Conservation (phyloP, 108 stramenopile genomes). For the Cylindrotheca closterium region DNA sequence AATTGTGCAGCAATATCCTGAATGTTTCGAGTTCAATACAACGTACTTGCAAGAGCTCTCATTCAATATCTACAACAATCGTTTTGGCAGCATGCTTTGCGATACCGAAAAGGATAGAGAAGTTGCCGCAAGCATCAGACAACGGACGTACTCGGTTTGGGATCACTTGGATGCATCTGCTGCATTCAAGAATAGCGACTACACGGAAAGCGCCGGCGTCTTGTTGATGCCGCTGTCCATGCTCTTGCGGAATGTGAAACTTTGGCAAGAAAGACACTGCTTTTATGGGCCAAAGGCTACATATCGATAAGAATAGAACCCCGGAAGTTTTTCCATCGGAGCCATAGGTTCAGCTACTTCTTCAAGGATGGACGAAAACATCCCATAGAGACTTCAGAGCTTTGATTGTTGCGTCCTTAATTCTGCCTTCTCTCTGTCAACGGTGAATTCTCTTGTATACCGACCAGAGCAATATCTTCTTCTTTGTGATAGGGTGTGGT, state of each 20-base stretch:
- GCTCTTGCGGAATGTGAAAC: constrained; percentile 70
- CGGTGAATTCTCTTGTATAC: too few species aligned
- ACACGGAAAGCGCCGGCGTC: constrained; percentile 37
- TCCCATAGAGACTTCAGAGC: too few species aligned
- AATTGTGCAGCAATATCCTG: constrained; percentile 85
- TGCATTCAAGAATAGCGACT: constrained; percentile 12
- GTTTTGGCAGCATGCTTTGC: constrained; percentile 93
- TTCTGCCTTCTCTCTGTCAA: too few species aligned
- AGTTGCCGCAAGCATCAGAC: constrained; percentile 70
- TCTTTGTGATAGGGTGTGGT: too few species aligned
- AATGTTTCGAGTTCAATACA: constrained; percentile 85
- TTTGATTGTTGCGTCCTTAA: too few species aligned
- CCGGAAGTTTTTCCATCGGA: too few species aligned
- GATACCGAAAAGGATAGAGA: constrained; percentile 90
- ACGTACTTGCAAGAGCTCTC: constrained; percentile 71
- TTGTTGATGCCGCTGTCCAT: constrained; percentile 80
- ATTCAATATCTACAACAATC: constrained; percentile 89
- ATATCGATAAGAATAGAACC: constrained; percentile 1
- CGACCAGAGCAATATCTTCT: too few species aligned
- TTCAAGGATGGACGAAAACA: too few species aligned
- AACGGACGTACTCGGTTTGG: constrained; percentile 84
- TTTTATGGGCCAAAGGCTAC: constrained; percentile 69
- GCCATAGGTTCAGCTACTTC: too few species aligned
- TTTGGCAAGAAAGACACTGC: constrained; percentile 79
- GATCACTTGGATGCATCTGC: constrained; percentile 64